Evolutionary conservation across 208 protist species (phyloP), one percentile per base, ranked within the genome.

Genomic region (Trypanosoma scelopori): DNA sequence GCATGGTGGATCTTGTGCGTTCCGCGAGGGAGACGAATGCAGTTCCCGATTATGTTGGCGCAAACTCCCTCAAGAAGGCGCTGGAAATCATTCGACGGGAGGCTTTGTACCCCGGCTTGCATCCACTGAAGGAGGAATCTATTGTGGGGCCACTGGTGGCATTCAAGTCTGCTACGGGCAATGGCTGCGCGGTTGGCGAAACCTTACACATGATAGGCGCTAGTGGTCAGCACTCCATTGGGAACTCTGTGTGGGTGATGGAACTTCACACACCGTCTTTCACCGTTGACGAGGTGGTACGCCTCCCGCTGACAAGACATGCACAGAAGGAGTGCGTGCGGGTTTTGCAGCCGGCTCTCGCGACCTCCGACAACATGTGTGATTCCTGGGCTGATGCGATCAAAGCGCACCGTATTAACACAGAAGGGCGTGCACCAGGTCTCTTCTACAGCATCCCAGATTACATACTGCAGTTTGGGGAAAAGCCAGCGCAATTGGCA

Each of bases 1-100:
- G 62, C 23, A 76, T 84, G 7, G 76, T 83, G 3, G 69, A 78
- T 12, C 59, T 90, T 15, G 81, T 86, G 30, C 48, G 73, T 2
- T 76, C 79, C 28, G 77, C 87, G 22, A 76, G 79, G 35, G 65
- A 87, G 48, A 81, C 72, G 27, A 71, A 70, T 28, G 72, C 74
- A n/a, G 51, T 61, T 7, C 51, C 81, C 0, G 74, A 72, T 11
- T 59, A 68, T 58, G 51, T 47, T 16, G 64, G 59, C 27, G 81
- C 74, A 30, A 70, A 53, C 3, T 43, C 56, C 1, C 53, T 92
- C 22, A 61, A 67, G 28, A 48, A 63, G 27, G 85, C 89, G 32
- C 5, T 71, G 30, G 47, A 59, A 18, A 71, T 92, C 13, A 43
- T 95, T 37, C 25, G 64, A 22, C 41, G 55, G 5, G 85, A 91